Evolutionary conservation across 2,329 filamentous ascomycete species (phyloP).

Genomic region (Pseudocercospora vitis): DNA sequence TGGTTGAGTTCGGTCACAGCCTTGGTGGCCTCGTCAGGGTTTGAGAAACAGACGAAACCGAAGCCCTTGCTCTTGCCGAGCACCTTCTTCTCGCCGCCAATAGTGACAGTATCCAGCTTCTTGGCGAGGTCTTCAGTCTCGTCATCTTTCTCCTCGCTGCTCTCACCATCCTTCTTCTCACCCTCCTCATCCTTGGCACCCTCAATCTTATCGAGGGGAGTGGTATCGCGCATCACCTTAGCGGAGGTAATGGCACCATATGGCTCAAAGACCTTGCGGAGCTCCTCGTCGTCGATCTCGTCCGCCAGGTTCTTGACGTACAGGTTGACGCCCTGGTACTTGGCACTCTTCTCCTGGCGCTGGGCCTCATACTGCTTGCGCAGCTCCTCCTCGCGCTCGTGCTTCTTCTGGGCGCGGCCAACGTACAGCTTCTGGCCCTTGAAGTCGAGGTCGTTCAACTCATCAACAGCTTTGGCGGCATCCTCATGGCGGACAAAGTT

Average conservation of each 20-base stretch:
- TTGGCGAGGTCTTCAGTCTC: slow-evolving; percentile 59
- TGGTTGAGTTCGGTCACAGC: slow-evolving; percentile 99
- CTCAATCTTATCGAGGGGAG: slow-evolving; percentile 50
- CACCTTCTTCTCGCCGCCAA: slow-evolving; percentile 61
- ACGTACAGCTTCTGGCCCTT: slow-evolving; percentile 95
- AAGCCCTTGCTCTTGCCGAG: slow-evolving; percentile 99
- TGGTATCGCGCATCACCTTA: slow-evolving; percentile 95
- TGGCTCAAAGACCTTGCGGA: slow-evolving; percentile 86
- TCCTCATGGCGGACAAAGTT: slow-evolving; percentile 92
- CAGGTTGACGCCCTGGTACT: slow-evolving; percentile 98
- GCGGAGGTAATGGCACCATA: slow-evolving; percentile 96
- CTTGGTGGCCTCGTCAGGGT: slow-evolving; percentile 98
- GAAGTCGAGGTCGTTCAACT: slow-evolving; percentile 89
- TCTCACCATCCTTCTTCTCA: slow-evolving; percentile 54
- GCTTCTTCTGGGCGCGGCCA: slow-evolving; percentile 99
- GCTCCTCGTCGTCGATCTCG: slow-evolving; percentile 95
- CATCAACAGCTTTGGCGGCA: slow-evolving; percentile 81
- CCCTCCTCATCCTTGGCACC: slow-evolving; percentile 45
- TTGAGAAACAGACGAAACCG: slow-evolving; percentile 99
- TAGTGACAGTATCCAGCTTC: slow-evolving; percentile 54
- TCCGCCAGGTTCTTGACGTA: slow-evolving; percentile 99
- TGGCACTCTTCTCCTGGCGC: slow-evolving; percentile 95
- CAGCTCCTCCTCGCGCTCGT: slow-evolving; percentile 98
- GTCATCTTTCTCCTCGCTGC: slow-evolving; percentile 56
- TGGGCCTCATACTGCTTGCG: slow-evolving; percentile 98